These are phyloP conservation scores for Cocos nucifera DNA, from an alignment of 176 grass and related monocot species.

Conservation along the genomic window DNA sequence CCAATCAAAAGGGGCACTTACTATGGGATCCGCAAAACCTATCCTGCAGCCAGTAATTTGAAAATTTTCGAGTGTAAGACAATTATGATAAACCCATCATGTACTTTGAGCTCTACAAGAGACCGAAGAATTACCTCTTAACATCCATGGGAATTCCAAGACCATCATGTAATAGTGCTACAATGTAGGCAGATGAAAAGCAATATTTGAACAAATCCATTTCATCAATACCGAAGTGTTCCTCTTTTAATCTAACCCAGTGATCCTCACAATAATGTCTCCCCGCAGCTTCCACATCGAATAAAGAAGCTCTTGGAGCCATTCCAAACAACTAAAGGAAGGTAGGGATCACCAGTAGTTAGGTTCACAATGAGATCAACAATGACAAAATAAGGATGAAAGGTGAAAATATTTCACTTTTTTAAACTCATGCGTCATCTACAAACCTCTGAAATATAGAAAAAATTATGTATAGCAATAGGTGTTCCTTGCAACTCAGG, in stretches of 20 bases:
- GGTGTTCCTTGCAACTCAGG: background rate
- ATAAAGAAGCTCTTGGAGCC: constrained; percentile 8
- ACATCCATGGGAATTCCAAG: constrained; percentile 12
- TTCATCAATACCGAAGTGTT: constrained; percentile 1
- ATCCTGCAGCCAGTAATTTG: constrained; percentile 2
- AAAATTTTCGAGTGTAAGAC: no score
- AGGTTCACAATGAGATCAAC: background rate
- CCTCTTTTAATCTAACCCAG: constrained; percentile 6
- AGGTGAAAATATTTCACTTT: background rate
- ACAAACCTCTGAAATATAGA: constrained; percentile 6
- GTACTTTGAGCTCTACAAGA: background rate
- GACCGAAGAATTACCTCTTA: background rate
- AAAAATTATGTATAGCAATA: background rate
- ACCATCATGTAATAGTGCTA: constrained; percentile 5
- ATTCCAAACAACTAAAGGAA: constrained; percentile 5
- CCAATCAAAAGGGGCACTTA: constrained; percentile 5
- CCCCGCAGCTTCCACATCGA: constrained; percentile 6
- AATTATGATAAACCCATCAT: no score
- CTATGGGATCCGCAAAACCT: background rate
- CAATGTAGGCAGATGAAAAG: constrained; percentile 10
- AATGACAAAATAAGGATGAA: background rate
- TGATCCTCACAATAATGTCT: constrained; percentile 7
- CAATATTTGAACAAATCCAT: constrained; percentile 8
- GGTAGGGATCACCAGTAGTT: no score
- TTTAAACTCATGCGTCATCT: background rate